These are phyloP conservation scores for Acer yangbiense DNA, from an alignment of 345 rosid species.

Conservation along the genomic window DNA sequence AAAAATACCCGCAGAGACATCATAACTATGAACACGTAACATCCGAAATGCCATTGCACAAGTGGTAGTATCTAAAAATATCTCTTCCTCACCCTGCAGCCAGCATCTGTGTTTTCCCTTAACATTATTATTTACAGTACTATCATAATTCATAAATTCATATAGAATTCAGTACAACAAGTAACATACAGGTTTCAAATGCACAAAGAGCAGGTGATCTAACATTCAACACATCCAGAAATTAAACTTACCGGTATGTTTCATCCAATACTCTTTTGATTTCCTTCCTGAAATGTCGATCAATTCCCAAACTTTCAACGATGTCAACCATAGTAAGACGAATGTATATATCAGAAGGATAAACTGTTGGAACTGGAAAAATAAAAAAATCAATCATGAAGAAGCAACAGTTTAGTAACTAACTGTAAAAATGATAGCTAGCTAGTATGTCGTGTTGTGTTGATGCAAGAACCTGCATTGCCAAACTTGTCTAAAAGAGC, in stretches of 20 bases:
- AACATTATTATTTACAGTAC: background rate
- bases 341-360: slow-evolving; percentile 57
- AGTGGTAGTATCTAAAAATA: slow-evolving; percentile 55
- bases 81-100: slow-evolving; percentile 72
- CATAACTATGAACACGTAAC: slow-evolving; percentile 62
- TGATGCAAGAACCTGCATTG: slow-evolving; percentile 54
- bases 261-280: slow-evolving; percentile 52
- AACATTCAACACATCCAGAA: background rate
- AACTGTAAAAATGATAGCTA: background rate
- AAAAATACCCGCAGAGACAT: slow-evolving; percentile 68
- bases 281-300: slow-evolving; percentile 60
- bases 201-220: background rate
- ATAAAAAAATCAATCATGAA: slow-evolving; percentile 16
- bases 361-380: slow-evolving; percentile 67
- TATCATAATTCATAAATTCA: slow-evolving; percentile 1
- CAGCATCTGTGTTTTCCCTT: slow-evolving; percentile 55
- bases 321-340: slow-evolving; percentile 63
- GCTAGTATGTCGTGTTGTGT: background rate
- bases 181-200: slow-evolving; percentile 3
- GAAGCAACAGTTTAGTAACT: slow-evolving; percentile 15
- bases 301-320: slow-evolving; percentile 73
- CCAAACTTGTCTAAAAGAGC: slow-evolving; percentile 58
- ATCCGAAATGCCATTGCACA: slow-evolving; percentile 82
- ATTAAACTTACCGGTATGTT: slow-evolving; percentile 55
- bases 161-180: slow-evolving; percentile 1